Evolutionary conservation across 176 grass and related monocot genomes (phyloP).

Genomic region (Cocos nucifera): DNA sequence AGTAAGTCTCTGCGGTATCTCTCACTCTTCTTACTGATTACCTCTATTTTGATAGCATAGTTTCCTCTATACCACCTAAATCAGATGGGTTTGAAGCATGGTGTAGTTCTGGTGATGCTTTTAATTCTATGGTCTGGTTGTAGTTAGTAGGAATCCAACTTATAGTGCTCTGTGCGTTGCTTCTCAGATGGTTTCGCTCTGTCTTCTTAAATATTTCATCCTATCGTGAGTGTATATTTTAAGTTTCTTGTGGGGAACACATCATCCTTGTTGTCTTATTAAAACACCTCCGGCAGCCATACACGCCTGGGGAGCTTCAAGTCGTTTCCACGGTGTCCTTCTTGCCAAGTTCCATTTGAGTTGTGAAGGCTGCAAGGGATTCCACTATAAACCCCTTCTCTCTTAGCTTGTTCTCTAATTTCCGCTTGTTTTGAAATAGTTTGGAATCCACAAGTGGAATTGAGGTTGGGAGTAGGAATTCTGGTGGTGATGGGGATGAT

Average conservation of each 20-base stretch:
- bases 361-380: no score
- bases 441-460: background rate
- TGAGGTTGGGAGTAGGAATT: background rate
- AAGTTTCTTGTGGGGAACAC: no score
- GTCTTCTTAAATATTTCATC: background rate
- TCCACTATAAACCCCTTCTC: background rate
- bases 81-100: background rate
- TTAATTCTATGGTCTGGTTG: background rate
- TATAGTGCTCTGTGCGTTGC: conserved; percentile 16
- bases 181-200: conserved; percentile 23
- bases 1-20: background rate
- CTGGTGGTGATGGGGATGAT: background rate
- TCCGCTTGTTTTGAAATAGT: conserved; percentile 8
- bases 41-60: no score
- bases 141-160: background rate
- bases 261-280: no score
- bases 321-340: no score
- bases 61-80: no score
- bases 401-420: conserved; percentile 16
- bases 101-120: background rate
- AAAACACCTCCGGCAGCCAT: no score
- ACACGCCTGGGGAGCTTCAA: no score
- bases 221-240: no score
- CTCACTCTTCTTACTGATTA: background rate
- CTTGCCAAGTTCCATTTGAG: no score